A percentile compares a stretch with the other conserved stretches of the same genome.
phyloP scores from a whole-genome alignment of 352 stramenopile genomes.

The Phytopythium helicoides region DNA sequence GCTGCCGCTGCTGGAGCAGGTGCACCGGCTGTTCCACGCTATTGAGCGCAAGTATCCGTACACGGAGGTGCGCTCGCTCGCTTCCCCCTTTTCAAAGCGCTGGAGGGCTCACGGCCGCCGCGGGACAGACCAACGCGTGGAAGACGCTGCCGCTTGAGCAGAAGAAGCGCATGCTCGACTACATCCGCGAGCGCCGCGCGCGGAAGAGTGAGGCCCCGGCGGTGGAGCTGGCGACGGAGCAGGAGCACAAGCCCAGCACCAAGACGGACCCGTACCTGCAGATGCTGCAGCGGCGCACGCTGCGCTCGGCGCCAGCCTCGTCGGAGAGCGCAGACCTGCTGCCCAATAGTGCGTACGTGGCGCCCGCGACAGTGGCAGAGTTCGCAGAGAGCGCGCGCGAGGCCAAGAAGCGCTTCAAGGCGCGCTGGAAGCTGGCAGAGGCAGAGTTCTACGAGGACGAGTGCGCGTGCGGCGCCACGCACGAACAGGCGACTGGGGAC shows the following conservation, averaged over 20 bases:
- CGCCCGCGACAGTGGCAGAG: slow-evolving; percentile 41
- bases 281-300: slow-evolving; percentile 72
- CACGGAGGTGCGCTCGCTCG: slow-evolving; percentile 43
- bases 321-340: slow-evolving; percentile 13
- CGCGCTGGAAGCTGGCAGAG: slow-evolving; percentile 72
- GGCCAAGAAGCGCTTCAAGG: slow-evolving; percentile 31
- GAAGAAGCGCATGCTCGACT: slow-evolving; percentile 78
- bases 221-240: background rate
- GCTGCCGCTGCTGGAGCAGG: slow-evolving; percentile 79
- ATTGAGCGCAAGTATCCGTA: slow-evolving; percentile 84
- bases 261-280: slow-evolving; percentile 73
- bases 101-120: slow-evolving; percentile 4
- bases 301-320: slow-evolving; percentile 22
- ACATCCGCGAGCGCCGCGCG: slow-evolving; percentile 69
- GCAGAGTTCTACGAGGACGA: slow-evolving; percentile 63
- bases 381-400: slow-evolving; percentile 35
- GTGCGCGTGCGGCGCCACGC: slow-evolving; percentile 58
- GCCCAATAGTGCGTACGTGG: slow-evolving; percentile 66
- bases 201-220: slow-evolving; percentile 14
- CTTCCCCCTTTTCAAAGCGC: background rate
- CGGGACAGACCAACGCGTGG: slow-evolving; percentile 61
- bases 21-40: slow-evolving; percentile 82
- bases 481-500: slow-evolving; percentile 31
- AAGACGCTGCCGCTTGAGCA: slow-evolving; percentile 70
- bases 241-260: slow-evolving; percentile 3